These are phyloP conservation scores for Beauveria sp. DNA, from an alignment of 2,329 filamentous ascomycete genomes.

Conservation along the genomic window DNA sequence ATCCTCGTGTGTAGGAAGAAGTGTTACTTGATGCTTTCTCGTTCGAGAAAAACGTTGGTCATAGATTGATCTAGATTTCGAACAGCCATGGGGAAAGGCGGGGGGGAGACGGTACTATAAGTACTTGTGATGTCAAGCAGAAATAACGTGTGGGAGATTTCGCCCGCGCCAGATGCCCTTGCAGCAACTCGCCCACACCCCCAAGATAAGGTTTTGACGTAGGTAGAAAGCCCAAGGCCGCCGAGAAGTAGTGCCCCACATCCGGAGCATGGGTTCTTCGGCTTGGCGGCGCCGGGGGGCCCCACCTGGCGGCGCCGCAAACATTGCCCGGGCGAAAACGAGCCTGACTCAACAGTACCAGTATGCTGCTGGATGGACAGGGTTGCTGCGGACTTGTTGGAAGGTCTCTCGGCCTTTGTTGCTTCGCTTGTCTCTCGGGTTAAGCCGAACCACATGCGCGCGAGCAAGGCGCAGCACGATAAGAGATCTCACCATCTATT, in stretches of 20 bases:
- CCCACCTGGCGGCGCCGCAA: constrained; percentile 1
- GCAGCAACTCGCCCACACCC: neutral
- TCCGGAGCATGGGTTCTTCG: neutral
- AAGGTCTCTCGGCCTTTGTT: too few relatives aligned
- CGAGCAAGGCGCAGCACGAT: too few relatives aligned
- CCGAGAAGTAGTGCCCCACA: neutral
- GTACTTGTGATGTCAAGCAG: neutral
- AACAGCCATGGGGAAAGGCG: neutral
- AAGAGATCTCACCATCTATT: too few relatives aligned
- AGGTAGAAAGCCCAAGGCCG: neutral
- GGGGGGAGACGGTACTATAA: neutral
- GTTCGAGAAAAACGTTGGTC: neutral
- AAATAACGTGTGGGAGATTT: too few relatives aligned
- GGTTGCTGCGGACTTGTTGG: too few relatives aligned
- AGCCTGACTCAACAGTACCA: too few relatives aligned
- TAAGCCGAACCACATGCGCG: too few relatives aligned
- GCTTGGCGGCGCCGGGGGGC: constrained; percentile 7
- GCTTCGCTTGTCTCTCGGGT: too few relatives aligned
- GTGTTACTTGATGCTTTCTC: neutral
- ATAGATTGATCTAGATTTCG: neutral
- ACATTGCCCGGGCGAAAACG: neutral
- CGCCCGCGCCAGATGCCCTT: neutral
- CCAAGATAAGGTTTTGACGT: constrained; percentile 4
- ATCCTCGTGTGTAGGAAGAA: neutral
- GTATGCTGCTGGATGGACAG: too few relatives aligned